Conservation (phyloP, 1,284 basidiomycete genomes). For the Leccinum subspadiceum region DNA sequence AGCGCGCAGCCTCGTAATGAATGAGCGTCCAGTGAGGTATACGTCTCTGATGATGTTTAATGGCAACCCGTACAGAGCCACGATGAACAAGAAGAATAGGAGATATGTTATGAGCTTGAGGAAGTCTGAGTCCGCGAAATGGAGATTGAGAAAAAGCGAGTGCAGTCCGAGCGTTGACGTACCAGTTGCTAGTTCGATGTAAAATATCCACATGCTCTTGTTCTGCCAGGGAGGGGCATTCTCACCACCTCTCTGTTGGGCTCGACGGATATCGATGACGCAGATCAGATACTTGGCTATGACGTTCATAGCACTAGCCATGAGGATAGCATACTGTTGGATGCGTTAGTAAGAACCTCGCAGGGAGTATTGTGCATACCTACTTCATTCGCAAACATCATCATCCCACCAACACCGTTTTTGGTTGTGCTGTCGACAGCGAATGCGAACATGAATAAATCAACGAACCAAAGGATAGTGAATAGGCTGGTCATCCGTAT, state of each 20-base stretch:
- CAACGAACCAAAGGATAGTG: conserved; percentile 65
- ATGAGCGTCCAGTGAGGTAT: conserved; percentile 91
- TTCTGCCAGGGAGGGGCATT: conserved; percentile 94
- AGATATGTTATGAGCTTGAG: conserved; percentile 92
- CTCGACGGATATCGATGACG: conserved; percentile 77
- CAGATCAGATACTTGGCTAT: conserved; percentile 87
- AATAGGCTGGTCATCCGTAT: conserved; percentile 77
- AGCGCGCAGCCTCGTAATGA: conserved; percentile 83
- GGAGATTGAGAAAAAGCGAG: conserved; percentile 1
- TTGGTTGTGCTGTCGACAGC: conserved; percentile 77
- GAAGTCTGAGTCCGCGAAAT: conserved; percentile 62
- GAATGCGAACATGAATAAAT: conserved; percentile 72
- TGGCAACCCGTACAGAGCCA: conserved; percentile 93
- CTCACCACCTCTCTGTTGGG: conserved; percentile 73
- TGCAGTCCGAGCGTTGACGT: conserved; percentile 23
- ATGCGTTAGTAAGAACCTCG: conserved; percentile 13
- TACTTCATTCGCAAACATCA: conserved; percentile 94
- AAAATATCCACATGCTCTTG: conserved; percentile 97
- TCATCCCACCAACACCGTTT: conserved; percentile 84
- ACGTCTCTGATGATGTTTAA: conserved; percentile 97
- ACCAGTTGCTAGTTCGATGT: conserved; percentile 92
- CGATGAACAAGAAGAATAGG: conserved; percentile 89
- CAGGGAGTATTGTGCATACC: conserved; percentile 20
- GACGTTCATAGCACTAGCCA: conserved; percentile 78
- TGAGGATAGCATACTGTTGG: conserved; percentile 82